Percentiles rank a stretch among this genome's conserved stretches.
Evolutionary conservation across 371 early-diverging fungal species (phyloP).

Genomic region (Chytridium lagenaria): DNA sequence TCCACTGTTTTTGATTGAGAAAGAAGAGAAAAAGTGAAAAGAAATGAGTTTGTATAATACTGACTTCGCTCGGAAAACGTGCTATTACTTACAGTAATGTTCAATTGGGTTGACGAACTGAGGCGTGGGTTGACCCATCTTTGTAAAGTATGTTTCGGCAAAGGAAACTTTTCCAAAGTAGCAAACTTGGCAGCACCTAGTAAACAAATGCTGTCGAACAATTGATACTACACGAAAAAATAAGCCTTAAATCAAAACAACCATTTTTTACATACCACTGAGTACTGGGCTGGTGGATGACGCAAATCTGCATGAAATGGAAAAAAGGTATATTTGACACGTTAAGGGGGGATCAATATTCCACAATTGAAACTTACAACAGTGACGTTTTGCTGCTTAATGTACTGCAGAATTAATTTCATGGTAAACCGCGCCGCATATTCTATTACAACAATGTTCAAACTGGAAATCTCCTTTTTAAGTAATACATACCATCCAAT

Average conservation of each 20-base stretch:
- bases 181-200: constrained; percentile 38
- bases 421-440: constrained; percentile 32
- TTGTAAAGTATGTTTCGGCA: constrained; percentile 29
- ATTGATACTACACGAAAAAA: constrained; percentile 22
- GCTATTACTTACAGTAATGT: constrained; percentile 30
- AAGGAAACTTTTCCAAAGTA: constrained; percentile 42
- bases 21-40: not conserved
- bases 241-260: not conserved
- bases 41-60: too few species aligned
- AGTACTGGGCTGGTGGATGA: constrained; percentile 43
- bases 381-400: constrained; percentile 33
- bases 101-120: constrained; percentile 33
- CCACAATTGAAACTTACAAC: constrained; percentile 22
- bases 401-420: constrained; percentile 30
- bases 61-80: too few species aligned
- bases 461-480: not conserved
- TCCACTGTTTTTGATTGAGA: constrained; percentile 7
- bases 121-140: constrained; percentile 34
- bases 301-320: constrained; percentile 15
- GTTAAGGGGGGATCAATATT: too few species aligned
- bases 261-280: constrained; percentile 22
- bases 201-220: constrained; percentile 46
- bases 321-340: too few species aligned
- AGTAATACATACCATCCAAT: not conserved
- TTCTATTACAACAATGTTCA: constrained; percentile 4